Base-by-base conservation (phyloP, 1,139 yeast genomes). In the Saccharomycopsis crataegensis region DNA sequence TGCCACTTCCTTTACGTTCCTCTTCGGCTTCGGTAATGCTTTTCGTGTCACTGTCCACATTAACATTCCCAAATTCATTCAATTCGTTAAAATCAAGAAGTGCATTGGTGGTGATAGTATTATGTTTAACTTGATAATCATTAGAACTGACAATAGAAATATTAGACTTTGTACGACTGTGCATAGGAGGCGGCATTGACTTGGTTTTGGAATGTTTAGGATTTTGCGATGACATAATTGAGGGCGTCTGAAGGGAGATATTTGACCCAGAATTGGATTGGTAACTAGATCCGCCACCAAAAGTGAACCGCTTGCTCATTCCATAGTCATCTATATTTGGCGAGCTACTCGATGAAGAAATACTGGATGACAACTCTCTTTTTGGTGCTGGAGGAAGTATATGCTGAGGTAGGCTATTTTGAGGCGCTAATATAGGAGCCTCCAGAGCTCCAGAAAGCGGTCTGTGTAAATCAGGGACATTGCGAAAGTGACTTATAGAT, bases 41-140 rank as follows among this genome's bases (percentile, higher is more conserved):
- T 6, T 31, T 42, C 8, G 34, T 38, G n/a, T 28, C 34, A 12
- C 16, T 49, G 14, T 44, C 31, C 8, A 16, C 28, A 16, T 17
- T 17, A 12, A 41, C 8, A n/a, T 52, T 48, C 8, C 43, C 49
- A 16, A 53, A 41, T 36, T 50, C 53, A 12, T 31, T 31, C 36
- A 53, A 50, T 12, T 53, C 50, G 12, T n/a, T 6, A 22, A 12
- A 37, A 28, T 45, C 50, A 32, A 53, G 31, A 11, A 53, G 8
- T 16, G 56, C 56, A 42, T 41, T 53, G 11, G 56, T 31, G 22
- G 33, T 53, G 43, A 53, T 53, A 7, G n/a, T 8, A 8, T 28
- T 40, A 12, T 45, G 33, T n/a, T n/a, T 36, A 28, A 52, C 40
- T 8, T 34, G 41, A 37, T 52, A 52, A 14, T 51, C 54, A n/a